Conservation (phyloP, 2,329 filamentous ascomycete genomes). For the Talaromyces sp. region DNA sequence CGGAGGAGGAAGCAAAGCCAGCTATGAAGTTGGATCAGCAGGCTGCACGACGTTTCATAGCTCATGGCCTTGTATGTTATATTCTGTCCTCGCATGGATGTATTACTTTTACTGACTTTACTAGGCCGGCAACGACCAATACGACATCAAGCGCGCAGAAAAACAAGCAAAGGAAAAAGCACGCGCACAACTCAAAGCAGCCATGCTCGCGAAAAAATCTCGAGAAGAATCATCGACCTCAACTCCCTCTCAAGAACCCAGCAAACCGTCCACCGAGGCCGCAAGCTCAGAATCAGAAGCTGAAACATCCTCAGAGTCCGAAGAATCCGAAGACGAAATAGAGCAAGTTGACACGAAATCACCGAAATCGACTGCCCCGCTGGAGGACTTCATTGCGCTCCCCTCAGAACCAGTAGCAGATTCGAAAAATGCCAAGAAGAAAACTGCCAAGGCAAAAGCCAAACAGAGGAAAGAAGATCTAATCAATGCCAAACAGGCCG, state of each 20-base stretch:
- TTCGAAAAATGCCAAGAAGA: constrained; percentile 14
- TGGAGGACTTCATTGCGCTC: constrained; percentile 16
- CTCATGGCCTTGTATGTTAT: constrained; percentile 65
- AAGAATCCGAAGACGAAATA: constrained; percentile 19
- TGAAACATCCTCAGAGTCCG: constrained; percentile 20
- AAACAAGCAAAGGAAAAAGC: constrained; percentile 50
- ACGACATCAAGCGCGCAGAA: constrained; percentile 50
- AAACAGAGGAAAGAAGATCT: constrained; percentile 15
- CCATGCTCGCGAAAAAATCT: constrained; percentile 35
- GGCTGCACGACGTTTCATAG: constrained; percentile 77
- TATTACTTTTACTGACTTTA: not conserved
- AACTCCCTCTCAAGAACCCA: constrained; percentile 22
- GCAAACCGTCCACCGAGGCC: constrained; percentile 7
- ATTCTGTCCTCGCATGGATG: not conserved
- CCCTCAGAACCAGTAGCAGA: constrained; percentile 7
- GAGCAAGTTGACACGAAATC: constrained; percentile 4
- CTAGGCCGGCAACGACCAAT: constrained; percentile 50
- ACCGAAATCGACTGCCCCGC: constrained; percentile 1
- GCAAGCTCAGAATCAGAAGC: constrained; percentile 19
- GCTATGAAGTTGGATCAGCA: constrained; percentile 65
- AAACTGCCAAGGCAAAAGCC: constrained; percentile 18
- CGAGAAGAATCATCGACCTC: constrained; percentile 1
- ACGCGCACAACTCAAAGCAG: constrained; percentile 47
- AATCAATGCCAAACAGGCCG: constrained; percentile 8
- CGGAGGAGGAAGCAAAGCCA: constrained; percentile 53